Conservation (phyloP, 2,329 filamentous ascomycete genomes). For the Monosporascus sp. region DNA sequence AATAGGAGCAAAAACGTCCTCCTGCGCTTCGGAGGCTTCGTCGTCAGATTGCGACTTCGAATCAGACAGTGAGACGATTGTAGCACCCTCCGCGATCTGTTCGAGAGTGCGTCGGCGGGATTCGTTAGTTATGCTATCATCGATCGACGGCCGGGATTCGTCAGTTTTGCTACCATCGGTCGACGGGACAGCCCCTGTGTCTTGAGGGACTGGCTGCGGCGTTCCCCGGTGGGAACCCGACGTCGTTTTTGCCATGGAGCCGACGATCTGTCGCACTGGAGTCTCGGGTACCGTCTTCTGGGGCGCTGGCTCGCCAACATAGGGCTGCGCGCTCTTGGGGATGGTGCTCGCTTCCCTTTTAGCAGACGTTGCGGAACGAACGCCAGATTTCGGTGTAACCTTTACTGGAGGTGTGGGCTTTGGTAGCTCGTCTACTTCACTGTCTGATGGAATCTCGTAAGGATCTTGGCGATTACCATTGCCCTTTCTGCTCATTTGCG, state of each 20-base stretch:
- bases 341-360: background rate
- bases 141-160: background rate
- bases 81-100: background rate
- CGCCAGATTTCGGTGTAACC: background rate
- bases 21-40: background rate
- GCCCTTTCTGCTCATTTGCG: background rate
- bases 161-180: background rate
- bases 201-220: background rate
- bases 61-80: background rate
- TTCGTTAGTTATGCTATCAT: background rate
- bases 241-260: background rate
- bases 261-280: background rate
- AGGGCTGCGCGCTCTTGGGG: background rate
- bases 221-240: background rate
- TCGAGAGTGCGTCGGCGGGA: background rate
- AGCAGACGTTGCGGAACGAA: background rate
- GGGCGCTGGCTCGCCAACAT: background rate
- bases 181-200: background rate
- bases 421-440: slow-evolving; percentile 7
- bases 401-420: background rate
- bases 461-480: slow-evolving; percentile 10
- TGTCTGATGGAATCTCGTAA: slow-evolving; percentile 18
- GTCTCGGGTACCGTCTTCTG: background rate
- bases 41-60: slow-evolving; percentile 1
- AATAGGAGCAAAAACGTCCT: background rate